Base-by-base conservation (phyloP, 257 asterid genomes). In the Solanum bukasovii region DNA sequence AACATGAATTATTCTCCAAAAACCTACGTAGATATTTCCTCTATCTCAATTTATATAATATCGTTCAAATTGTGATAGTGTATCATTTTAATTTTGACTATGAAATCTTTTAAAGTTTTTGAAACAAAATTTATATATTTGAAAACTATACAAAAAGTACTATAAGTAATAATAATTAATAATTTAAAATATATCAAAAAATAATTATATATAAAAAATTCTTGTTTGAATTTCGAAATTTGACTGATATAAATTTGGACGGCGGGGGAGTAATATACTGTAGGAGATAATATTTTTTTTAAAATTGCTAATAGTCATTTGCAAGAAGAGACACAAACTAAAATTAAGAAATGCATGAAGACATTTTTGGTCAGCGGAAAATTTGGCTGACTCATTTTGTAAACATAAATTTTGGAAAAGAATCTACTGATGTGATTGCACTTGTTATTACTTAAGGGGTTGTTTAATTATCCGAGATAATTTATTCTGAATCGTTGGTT, bases 301-400 rank as follows among this genome's bases (percentile, higher is more conserved):
- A 0, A n/a, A 42, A 44, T 44, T 27, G 25, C 25, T 79, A 27
- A n/a, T n/a, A 38, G 61, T 44, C 35, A 44, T 77, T 75, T 37
- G 56, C 83, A 75, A 11, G 83, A 74, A 73, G 90, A 35, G 29
- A 84, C n/a, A 33, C 33, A 52, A 12, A 37, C 20, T 25, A 34
- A 23, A 83, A 91, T 92, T 92, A 87, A 83, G 84, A 90, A 93
- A 93, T 88, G 87, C 73, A 89, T 90, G 93, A 88, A 68, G 92
- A 86, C 92, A 93, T 91, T 90, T 87, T 68, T 70, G 38, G 79
- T 63, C 71, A 70, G 88, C 83, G 59, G 88, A 79, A 81, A 70
- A 83, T 91, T 85, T 92, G 56, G 31, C 77, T 31, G 49, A 83
- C 65, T 77, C 79, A 88, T 85, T 84, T 83, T 44, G 18, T 25